Evolutionary conservation across 257 asterid genomes (phyloP).

Genomic region (Verbascum thapsus): DNA sequence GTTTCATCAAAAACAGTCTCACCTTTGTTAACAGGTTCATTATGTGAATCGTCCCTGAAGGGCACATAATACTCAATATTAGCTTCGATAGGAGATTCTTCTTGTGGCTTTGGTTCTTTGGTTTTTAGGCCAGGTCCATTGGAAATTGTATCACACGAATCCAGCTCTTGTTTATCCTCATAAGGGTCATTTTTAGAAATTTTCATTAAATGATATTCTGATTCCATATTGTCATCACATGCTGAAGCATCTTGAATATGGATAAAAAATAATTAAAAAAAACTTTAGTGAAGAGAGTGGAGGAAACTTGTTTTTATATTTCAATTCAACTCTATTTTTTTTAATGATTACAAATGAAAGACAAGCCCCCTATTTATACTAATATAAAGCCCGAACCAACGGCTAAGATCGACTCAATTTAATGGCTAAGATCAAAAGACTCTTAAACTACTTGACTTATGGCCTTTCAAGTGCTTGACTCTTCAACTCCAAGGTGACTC

Average conservation of each 20-base stretch:
- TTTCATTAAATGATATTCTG: slow-evolving; percentile 55
- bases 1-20: slow-evolving; percentile 32
- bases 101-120: slow-evolving; percentile 39
- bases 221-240: slow-evolving; percentile 80
- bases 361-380: no score
- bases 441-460: no score
- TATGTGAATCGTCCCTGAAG: slow-evolving; percentile 33
- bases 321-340: no score
- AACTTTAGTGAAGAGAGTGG: no score
- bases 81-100: slow-evolving; percentile 39
- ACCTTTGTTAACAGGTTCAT: slow-evolving; percentile 37
- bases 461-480: no score
- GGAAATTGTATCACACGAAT: slow-evolving; percentile 43
- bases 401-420: no score
- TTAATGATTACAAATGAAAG: no score
- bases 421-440: no score
- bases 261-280: no score
- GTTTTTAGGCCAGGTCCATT: slow-evolving; percentile 39
- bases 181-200: slow-evolving; percentile 37
- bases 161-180: slow-evolving; percentile 45
- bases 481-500: no score
- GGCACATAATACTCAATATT: slow-evolving; percentile 29
- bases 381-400: no score
- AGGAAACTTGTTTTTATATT: no score
- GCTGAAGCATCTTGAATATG: slow-evolving; percentile 76